Evolutionary conservation across 2,329 filamentous ascomycete species (phyloP), one percentile per base, ranked within the genome.

Genomic region (Pyricularia sp.): DNA sequence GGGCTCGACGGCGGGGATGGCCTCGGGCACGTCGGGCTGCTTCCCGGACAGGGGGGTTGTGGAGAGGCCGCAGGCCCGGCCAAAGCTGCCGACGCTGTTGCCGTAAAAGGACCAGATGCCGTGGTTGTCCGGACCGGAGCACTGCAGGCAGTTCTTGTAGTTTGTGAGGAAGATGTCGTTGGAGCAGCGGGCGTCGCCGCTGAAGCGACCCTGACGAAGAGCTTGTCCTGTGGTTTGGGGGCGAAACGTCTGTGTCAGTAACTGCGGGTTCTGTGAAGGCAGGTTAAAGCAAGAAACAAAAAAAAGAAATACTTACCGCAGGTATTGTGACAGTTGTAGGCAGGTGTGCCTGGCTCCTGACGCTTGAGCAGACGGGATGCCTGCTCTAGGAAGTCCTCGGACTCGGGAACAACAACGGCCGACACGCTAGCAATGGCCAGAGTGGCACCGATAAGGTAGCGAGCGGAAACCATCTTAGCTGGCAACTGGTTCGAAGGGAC

Each of bases 281-380:
- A 59, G 14, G 36, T 50, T 2, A n/a, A 50, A 2, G 36, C 20
- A 11, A 4, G n/a, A 12, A 26, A 7, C 7, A 30, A 30, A 30
- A 30, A 7, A 4, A 7, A 30, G 28, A 30, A 33, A 33, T 33
- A 73, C 77, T 59, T 72, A 81, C 80, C 80, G 73, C 80, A 82
- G 71, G 80, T 80, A 69, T 81, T 78, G 70, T 82, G 80, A 72
- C 81, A 82, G 70, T 81, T 79, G 73, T 81, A 82, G 0, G 73
- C 69, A 1, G 79, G 76, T 12, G 77, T 78, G 31, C 80, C 80
- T 10, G 77, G 76, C 9, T 78, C 77, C 69, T 79, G 77, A 66
- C 79, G 79, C 71, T 67, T 70, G 12, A 68, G 17, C n/a, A 75
- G 68, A 36, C 28, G 67, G 17, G 64, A 59, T 20, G 30, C 42